Base-by-base conservation (phyloP, 1,284 basidiomycete species). In the Fomitopsis betulina region DNA sequence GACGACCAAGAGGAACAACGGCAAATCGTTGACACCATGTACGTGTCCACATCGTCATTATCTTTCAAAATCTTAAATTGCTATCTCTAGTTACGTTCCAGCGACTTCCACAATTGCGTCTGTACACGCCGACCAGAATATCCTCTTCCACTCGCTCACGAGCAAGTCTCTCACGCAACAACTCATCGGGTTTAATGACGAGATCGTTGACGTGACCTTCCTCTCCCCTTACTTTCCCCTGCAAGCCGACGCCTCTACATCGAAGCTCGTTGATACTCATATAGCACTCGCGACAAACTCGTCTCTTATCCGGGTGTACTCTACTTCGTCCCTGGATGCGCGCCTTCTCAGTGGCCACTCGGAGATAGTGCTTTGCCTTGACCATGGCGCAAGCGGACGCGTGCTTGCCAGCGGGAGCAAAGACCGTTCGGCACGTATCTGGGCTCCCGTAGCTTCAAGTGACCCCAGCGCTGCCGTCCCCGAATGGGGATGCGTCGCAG, bases 111-210 rank as follows among this genome's bases (percentile, higher is more conserved):
- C 83, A 1, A 73, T 97, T n/a, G 79, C 96, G 21, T 92, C 94
- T n/a, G 79, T 96, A 8, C 95, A 98, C 70, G 94, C 93, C 30
- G 96, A 99, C 72, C 96, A 98, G 76, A 98, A 98, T 67, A 93
- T 99, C 64, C 83, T 96, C 51, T 93, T 94, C 73, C 86, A 94
- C 72, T 92, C 89, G 2, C 75, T 95, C 8, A 72, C 78, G 7
- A 81, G 84, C 0, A 80, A 82, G 49, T 75, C 79, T 10, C 73
- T 91, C 32, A 76, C 82, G n/a, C 86, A 88, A n/a, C 96, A 98
- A 67, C 76, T 99, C 61, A 87, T 99, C 61, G 97, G 97, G 0
- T 99, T 91, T 81, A 98, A 99, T 73, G 97, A 99, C 73, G 96
- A 99, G 73, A 95, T 99, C 65, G 91, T 98, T 53, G 96, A 98